Evolutionary conservation across 176 grass and related monocot genomes (phyloP).

Genomic region (Avena eriantha): DNA sequence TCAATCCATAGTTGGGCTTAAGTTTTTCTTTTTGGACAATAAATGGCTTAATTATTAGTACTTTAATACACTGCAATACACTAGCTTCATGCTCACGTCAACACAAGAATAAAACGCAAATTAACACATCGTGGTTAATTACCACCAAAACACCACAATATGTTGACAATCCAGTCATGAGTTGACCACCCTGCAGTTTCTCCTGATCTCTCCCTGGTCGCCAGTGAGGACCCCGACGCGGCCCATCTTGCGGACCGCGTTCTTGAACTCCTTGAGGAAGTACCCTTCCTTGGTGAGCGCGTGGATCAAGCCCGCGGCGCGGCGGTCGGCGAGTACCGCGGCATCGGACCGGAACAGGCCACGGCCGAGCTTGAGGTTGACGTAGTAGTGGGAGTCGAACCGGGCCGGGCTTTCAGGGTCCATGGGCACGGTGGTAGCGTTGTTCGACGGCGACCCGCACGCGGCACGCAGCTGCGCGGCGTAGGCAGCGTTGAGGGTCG

Average conservation of each 20-base stretch:
- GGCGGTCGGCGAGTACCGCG: constrained; percentile 47
- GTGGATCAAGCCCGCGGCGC: constrained; percentile 47
- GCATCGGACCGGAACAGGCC: constrained; percentile 65
- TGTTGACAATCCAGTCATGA: neutral
- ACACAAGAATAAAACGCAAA: neutral
- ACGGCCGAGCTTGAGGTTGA: constrained; percentile 53
- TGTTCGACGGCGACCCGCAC: constrained; percentile 37
- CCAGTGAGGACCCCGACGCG: constrained; percentile 51
- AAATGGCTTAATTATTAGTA: neutral
- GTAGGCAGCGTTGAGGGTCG: constrained; percentile 51
- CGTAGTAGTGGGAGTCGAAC: constrained; percentile 76
- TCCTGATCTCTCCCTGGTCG: constrained; percentile 44
- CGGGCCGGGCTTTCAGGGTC: constrained; percentile 51
- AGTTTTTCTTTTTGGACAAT: neutral
- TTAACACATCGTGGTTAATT: neutral
- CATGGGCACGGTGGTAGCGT: constrained; percentile 39
- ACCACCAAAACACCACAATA: neutral
- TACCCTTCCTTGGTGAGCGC: constrained; percentile 1
- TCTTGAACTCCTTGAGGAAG: constrained; percentile 55
- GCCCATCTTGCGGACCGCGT: constrained; percentile 65
- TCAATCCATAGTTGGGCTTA: neutral
- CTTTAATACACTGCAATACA: neutral
- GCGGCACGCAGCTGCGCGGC: constrained; percentile 5
- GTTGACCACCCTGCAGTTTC: constrained; percentile 49
- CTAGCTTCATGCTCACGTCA: neutral